Evolutionary conservation across 2,329 filamentous ascomycete genomes (phyloP), one percentile per base, ranked within the genome.

Genomic region (Fusarium pseudoanthophilum): DNA sequence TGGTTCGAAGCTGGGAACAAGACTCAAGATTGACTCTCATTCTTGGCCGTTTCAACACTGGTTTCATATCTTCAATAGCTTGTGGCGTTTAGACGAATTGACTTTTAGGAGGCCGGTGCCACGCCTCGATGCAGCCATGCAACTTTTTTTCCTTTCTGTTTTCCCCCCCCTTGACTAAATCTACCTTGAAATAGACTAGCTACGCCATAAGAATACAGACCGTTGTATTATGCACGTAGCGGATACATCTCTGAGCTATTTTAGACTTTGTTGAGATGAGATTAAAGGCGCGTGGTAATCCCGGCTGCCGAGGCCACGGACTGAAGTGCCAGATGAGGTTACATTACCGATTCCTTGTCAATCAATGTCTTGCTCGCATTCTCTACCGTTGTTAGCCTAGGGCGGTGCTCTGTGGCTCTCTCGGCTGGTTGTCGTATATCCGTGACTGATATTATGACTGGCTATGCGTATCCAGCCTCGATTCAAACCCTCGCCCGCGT

Each of bases 181-280:
- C n/a, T 59, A 30, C 49, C 49, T 48, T 18, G 28, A 60, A 49
- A 48, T 46, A 53, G 56, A 58, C 51, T 60, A 56, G 58, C n/a
- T 42, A n/a, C n/a, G 11, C 20, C 51, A 34, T 34, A 34, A 57
- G 24, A 57, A 43, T 16, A 36, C 43, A 39, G 45, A 58, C 66
- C 60, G 56, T 61, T 71, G 36, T 21, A 49, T 36, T 37, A 20
- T 51, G 39, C 68, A 66, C 68, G 67, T 70, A 60, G 68, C 60
- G 36, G 32, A 24, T 40, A 48, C 57, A 63, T 53, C 52, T 59
- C 52, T 42, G 58, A 37, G 57, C 34, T 53, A 36, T 49, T 58
- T 58, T 58, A 58, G 55, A 58, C 40, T 57, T 43, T 58, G 55
- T 48, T 49, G 24, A 58, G 32, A 58, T 58, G 55, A 58, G 55